phyloP scores from a whole-genome alignment of 768 basidiomycete species.

The Guyanaporus albipodus region DNA sequence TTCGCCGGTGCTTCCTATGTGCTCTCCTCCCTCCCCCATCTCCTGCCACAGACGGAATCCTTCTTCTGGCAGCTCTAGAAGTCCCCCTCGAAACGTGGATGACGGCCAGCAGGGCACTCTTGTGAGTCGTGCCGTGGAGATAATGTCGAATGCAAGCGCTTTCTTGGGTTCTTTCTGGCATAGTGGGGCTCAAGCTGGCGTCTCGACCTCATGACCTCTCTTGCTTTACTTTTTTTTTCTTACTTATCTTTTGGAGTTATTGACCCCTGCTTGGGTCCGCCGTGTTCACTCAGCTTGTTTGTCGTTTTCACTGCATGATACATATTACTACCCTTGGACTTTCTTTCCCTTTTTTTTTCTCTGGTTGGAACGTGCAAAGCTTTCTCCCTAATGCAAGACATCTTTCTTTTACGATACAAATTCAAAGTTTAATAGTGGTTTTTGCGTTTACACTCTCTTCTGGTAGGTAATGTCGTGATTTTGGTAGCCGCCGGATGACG shows the following conservation, averaged over 20 bases:
- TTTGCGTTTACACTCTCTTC: slow-evolving; percentile 9
- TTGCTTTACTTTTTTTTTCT: not conserved
- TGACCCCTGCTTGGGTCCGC: slow-evolving; percentile 22
- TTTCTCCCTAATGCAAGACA: slow-evolving; percentile 3
- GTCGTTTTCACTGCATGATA: slow-evolving; percentile 12
- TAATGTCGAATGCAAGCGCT: slow-evolving; percentile 76
- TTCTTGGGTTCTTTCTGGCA: slow-evolving; percentile 65
- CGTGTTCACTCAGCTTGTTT: not conserved
- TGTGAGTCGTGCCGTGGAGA: slow-evolving; percentile 66
- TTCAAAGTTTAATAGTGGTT: slow-evolving; percentile 24
- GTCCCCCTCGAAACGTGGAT: slow-evolving; percentile 25
- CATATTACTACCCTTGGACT: slow-evolving; percentile 30
- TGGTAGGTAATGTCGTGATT: slow-evolving; percentile 2
- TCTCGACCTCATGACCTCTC: slow-evolving; percentile 19
- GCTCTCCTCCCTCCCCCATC: slow-evolving; percentile 18
- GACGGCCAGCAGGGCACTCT: slow-evolving; percentile 40
- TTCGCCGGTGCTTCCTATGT: slow-evolving; percentile 45
- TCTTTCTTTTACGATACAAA: slow-evolving; percentile 22
- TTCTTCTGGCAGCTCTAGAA: slow-evolving; percentile 19
- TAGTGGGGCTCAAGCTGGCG: slow-evolving; percentile 18
- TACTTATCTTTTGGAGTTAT: slow-evolving; percentile 35
- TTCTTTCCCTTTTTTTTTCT: not conserved
- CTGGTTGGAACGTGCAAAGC: slow-evolving; percentile 14
- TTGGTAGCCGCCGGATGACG: slow-evolving; percentile 13
- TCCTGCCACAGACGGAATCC: slow-evolving; percentile 15